Conservation (phyloP, 2,329 filamentous ascomycete species). For the Aspergillus chevalieri region DNA sequence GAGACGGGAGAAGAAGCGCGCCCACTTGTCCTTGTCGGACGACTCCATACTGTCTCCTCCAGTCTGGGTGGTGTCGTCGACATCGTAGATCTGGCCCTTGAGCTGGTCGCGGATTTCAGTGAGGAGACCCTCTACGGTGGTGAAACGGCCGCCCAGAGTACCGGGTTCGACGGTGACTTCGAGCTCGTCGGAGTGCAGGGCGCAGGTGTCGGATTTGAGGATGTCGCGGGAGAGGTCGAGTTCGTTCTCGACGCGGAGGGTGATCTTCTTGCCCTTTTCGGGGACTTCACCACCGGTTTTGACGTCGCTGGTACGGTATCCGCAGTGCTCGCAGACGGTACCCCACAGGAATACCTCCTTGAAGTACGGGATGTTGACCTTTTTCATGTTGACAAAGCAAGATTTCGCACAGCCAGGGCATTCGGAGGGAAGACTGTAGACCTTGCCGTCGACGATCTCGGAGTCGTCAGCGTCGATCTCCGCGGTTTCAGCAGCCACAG, state of each 20-base stretch:
- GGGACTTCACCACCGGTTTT: conserved; percentile 95
- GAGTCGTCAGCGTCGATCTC: conserved; percentile 60
- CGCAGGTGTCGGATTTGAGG: conserved; percentile 91
- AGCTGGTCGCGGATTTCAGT: conserved; percentile 90
- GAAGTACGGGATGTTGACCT: conserved; percentile 96
- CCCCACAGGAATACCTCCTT: conserved; percentile 96
- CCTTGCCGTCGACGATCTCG: conserved; percentile 85
- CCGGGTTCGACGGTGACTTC: conserved; percentile 83
- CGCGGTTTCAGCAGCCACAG: conserved; percentile 18
- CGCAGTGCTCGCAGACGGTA: conserved; percentile 84
- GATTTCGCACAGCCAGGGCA: conserved; percentile 85
- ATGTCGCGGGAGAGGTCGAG: conserved; percentile 86
- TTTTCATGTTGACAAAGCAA: conserved; percentile 95
- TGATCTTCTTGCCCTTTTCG: conserved; percentile 76
- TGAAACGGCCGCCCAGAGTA: conserved; percentile 92
- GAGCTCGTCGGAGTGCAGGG: conserved; percentile 78
- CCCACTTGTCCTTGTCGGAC: conserved; percentile 67
- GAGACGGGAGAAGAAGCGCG: conserved; percentile 70
- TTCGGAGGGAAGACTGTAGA: conserved; percentile 85
- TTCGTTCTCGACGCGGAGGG: conserved; percentile 60
- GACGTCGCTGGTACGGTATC: conserved; percentile 92
- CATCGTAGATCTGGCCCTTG: conserved; percentile 77
- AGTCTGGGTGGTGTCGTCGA: conserved; percentile 48
- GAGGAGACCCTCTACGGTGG: conserved; percentile 88
- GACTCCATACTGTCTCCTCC: conserved; percentile 73